A percentile compares a stretch with the other conserved stretches of the same genome.
Evolutionary conservation across 768 basidiomycete species (phyloP).

Genomic region (Leccinum uliginosum): DNA sequence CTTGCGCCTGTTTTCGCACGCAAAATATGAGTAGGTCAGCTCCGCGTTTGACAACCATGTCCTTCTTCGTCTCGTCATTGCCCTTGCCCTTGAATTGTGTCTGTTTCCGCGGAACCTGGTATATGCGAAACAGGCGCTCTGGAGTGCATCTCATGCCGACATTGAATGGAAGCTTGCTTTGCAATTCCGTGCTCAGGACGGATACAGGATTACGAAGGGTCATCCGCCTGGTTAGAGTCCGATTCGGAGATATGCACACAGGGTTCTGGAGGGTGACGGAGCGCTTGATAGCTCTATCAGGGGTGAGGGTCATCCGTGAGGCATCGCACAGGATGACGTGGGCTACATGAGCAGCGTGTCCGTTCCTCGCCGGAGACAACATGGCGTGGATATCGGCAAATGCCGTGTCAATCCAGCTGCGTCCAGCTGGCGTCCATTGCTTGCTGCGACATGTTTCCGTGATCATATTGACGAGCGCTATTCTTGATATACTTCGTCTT

Average conservation of each 20-base stretch:
- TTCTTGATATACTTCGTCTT: constrained; percentile 22
- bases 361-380: constrained; percentile 7
- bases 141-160: constrained; percentile 11
- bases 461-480: constrained; percentile 18
- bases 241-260: constrained; percentile 1
- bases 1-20: constrained; percentile 5
- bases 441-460: constrained; percentile 13
- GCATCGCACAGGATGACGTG: constrained; percentile 24
- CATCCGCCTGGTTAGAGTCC: constrained; percentile 3
- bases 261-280: constrained; percentile 18
- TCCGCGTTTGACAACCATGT: constrained; percentile 15
- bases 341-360: not conserved
- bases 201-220: constrained; percentile 14
- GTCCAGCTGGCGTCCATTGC: constrained; percentile 25
- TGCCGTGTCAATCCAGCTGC: constrained; percentile 19
- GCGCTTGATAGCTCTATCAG: constrained; percentile 1
- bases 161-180: constrained; percentile 18
- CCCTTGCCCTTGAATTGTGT: not conserved
- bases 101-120: constrained; percentile 13
- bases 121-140: constrained; percentile 17
- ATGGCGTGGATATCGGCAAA: constrained; percentile 19
- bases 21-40: constrained; percentile 24
- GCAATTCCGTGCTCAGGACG: not conserved
- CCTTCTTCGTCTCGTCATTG: constrained; percentile 5
- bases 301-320: constrained; percentile 3